These are phyloP conservation scores for Neurospora tetraspora DNA, from an alignment of 495 filamentous ascomycete genomes.

Conservation along the genomic window DNA sequence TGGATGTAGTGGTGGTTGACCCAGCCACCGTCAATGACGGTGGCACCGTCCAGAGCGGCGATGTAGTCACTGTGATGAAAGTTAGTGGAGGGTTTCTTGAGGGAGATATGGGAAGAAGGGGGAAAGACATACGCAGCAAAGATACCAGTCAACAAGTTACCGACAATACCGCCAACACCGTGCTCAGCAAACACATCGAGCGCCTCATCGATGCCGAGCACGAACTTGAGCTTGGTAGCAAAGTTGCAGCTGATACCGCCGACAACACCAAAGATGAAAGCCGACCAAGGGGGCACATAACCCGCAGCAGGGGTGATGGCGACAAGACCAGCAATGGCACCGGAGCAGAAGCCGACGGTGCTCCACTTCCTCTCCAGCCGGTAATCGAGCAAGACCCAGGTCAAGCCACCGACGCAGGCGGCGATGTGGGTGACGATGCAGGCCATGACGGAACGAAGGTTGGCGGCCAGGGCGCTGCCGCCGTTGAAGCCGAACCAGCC, in stretches of 20 bases:
- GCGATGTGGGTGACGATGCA: constrained; percentile 63
- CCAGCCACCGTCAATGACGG: constrained; percentile 72
- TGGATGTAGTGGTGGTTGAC: constrained; percentile 88
- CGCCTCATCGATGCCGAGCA: constrained; percentile 79
- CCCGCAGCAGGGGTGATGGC: constrained; percentile 91
- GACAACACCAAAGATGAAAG: constrained; percentile 80
- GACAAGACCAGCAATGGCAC: constrained; percentile 86
- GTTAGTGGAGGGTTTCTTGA: not conserved
- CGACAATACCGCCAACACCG: constrained; percentile 76
- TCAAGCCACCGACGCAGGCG: constrained; percentile 81
- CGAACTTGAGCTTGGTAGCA: constrained; percentile 93
- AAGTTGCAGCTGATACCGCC: constrained; percentile 86
- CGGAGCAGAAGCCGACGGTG: constrained; percentile 94
- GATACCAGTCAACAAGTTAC: constrained; percentile 82
- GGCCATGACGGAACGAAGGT: constrained; percentile 77
- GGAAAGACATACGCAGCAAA: constrained; percentile 60
- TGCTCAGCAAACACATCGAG: constrained; percentile 96
- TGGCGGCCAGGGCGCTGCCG: constrained; percentile 80
- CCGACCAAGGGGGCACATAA: constrained; percentile 83
- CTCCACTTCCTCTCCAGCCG: constrained; percentile 94
- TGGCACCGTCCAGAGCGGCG: constrained; percentile 71
- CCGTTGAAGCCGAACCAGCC: constrained; percentile 99
- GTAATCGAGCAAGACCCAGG: constrained; percentile 94
- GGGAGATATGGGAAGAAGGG: not conserved
- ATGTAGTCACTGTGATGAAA: constrained; percentile 56